Percentiles rank a stretch among this genome's conserved stretches.
Conservation (phyloP, 1,139 yeast species). For the Debaryomyces udenii region DNA sequence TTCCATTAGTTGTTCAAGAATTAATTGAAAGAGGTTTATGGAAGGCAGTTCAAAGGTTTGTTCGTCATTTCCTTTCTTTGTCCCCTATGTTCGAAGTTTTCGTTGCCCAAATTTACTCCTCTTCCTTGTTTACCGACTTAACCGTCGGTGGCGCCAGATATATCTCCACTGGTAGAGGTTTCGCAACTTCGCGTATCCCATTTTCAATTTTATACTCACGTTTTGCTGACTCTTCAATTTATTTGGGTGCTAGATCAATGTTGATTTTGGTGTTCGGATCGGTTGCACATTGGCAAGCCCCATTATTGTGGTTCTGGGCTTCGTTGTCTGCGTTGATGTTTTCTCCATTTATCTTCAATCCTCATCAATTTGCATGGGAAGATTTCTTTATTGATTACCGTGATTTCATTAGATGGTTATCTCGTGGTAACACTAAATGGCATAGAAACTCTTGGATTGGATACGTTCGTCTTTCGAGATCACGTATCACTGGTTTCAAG, state of each 20-base stretch:
- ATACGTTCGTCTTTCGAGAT: conserved; percentile 90
- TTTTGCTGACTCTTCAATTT: conserved; percentile 96
- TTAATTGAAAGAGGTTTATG: conserved; percentile 96
- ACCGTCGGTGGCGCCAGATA: conserved; percentile 99
- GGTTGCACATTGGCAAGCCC: conserved; percentile 95
- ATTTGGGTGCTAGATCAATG: conserved; percentile 92
- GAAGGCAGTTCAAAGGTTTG: conserved; percentile 91
- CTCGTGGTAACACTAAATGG: conserved; percentile 98
- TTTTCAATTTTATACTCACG: conserved; percentile 94
- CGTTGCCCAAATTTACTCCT: conserved; percentile 96
- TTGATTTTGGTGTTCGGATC: conserved; percentile 90
- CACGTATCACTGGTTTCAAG: conserved; percentile 98
- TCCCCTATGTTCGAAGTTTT: conserved; percentile 98
- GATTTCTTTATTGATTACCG: conserved; percentile 98
- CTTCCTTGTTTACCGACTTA: conserved; percentile 87
- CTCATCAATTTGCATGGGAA: conserved; percentile 99
- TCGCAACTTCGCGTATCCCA: conserved; percentile 98
- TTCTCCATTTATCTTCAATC: conserved; percentile 95
- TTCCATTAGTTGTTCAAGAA: conserved; percentile 96
- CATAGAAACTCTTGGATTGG: conserved; percentile 99
- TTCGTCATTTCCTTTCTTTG: conserved; percentile 83
- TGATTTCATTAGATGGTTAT: conserved; percentile 97
- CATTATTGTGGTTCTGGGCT: conserved; percentile 98
- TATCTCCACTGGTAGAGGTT: conserved; percentile 99
- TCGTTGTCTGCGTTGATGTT: conserved; percentile 86